A percentile compares a stretch with the other conserved stretches of the same genome.
Conservation (phyloP, 2,329 filamentous ascomycete genomes). For the Clonostachys rosea region DNA sequence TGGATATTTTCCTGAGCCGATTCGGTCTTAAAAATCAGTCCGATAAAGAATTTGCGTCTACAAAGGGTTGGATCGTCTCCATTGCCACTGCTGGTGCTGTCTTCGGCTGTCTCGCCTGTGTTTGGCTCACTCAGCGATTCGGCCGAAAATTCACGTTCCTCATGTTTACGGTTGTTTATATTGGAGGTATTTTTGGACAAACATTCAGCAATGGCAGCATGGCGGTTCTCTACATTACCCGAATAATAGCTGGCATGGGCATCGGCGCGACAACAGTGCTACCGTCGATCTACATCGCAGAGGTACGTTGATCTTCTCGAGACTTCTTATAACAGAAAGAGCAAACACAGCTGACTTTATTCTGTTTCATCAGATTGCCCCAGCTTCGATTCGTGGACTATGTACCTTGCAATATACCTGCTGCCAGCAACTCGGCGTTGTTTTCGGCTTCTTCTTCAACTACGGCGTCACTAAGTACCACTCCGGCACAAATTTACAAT, state of each 20-base stretch:
- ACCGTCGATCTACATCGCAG: constrained; percentile 18
- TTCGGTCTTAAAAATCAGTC: constrained; percentile 14
- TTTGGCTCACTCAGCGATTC: constrained; percentile 13
- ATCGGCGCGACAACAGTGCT: constrained; percentile 17
- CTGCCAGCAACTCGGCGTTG: constrained; percentile 23
- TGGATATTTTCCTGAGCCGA: constrained; percentile 14
- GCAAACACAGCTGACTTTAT: too few relatives aligned
- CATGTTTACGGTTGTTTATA: constrained; percentile 22
- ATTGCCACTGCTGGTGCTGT: constrained; percentile 21
- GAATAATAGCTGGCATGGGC: constrained; percentile 16
- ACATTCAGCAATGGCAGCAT: constrained; percentile 18
- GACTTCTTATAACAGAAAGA: too few relatives aligned
- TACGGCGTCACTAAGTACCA: constrained; percentile 23
- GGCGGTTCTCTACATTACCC: constrained; percentile 12
- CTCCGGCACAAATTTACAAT: constrained; percentile 12
- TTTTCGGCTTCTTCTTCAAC: constrained; percentile 26
- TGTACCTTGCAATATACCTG: constrained; percentile 23
- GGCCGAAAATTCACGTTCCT: constrained; percentile 14
- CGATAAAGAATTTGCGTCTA: constrained; percentile 15
- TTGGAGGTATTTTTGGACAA: constrained; percentile 25
- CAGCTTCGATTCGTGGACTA: constrained; percentile 19
- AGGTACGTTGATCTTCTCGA: constrained; percentile 1
- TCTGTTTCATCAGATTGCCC: constrained; percentile 9
- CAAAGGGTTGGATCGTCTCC: constrained; percentile 22
- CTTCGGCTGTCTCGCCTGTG: constrained; percentile 16